phyloP scores from a whole-genome alignment of 352 stramenopile genomes.

The Phytophthora uliginosa region DNA sequence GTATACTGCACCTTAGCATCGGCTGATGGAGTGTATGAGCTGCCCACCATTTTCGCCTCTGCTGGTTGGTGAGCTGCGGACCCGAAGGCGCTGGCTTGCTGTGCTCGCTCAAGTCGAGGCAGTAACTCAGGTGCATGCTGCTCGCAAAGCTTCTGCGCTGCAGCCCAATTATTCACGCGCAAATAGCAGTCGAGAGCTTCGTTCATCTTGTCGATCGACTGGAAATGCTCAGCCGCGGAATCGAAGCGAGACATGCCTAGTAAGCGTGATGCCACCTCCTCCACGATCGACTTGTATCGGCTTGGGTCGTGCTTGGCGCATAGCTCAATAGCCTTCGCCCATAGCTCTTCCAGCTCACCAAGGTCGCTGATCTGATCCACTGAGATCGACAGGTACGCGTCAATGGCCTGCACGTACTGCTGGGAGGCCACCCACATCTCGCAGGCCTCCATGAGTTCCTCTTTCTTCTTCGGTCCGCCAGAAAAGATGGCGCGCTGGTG shows the following conservation, averaged over 20 bases:
- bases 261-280: constrained; percentile 90
- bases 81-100: constrained; percentile 86
- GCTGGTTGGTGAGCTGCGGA: constrained; percentile 47
- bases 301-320: constrained; percentile 89
- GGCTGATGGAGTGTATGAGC: constrained; percentile 64
- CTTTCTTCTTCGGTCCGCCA: constrained; percentile 76
- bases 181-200: constrained; percentile 93
- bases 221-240: constrained; percentile 89
- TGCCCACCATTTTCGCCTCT: constrained; percentile 56
- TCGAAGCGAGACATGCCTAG: constrained; percentile 89
- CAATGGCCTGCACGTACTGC: constrained; percentile 93
- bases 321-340: constrained; percentile 91
- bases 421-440: constrained; percentile 90
- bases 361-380: constrained; percentile 71
- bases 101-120: constrained; percentile 81
- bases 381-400: constrained; percentile 91
- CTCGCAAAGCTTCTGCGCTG: constrained; percentile 82
- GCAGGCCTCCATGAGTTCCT: constrained; percentile 87
- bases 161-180: constrained; percentile 80
- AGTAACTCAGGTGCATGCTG: constrained; percentile 85
- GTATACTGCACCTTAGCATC: constrained; percentile 58
- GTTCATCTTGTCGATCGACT: constrained; percentile 93
- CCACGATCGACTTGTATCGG: constrained; percentile 90
- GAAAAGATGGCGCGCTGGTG: constrained; percentile 87
- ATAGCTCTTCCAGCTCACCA: constrained; percentile 90